These are phyloP conservation scores for Sapria himalayana DNA, from an alignment of 345 rosid genomes.

Conservation along the genomic window DNA sequence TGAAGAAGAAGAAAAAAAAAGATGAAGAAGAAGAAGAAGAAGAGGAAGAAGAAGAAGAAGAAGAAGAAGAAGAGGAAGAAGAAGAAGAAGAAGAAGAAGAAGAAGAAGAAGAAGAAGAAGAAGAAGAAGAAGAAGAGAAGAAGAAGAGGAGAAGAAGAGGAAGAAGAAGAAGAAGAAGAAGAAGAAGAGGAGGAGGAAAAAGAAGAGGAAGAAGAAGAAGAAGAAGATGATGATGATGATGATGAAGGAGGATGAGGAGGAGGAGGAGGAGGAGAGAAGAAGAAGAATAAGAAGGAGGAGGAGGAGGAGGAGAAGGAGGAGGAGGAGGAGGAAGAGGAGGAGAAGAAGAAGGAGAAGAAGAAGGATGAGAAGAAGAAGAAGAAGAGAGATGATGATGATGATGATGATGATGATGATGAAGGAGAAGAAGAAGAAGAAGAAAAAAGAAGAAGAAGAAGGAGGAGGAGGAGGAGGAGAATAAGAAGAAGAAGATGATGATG, in stretches of 20 bases:
- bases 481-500: no score
- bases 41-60: background rate
- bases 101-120: background rate
- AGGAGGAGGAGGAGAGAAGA: no score
- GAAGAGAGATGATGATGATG: background rate
- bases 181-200: background rate
- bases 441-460: background rate
- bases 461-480: background rate
- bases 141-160: background rate
- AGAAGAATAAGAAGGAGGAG: no score
- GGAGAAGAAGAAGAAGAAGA: no score
- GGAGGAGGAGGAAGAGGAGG: background rate
- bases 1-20: no score
- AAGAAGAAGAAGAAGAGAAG: background rate
- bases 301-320: background rate
- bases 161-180: background rate
- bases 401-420: no score
- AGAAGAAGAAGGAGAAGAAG: background rate
- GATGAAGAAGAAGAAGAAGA: no score
- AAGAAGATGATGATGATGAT: background rate
- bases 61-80: background rate
- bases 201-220: background rate
- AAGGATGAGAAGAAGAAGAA: no score
- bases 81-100: background rate
- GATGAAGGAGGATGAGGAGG: no score